Percentiles rank a stretch among this genome's conserved stretches.
These are phyloP conservation scores for Puccinia polysora DNA, from an alignment of 1,284 basidiomycete species.

Conservation along the genomic window DNA sequence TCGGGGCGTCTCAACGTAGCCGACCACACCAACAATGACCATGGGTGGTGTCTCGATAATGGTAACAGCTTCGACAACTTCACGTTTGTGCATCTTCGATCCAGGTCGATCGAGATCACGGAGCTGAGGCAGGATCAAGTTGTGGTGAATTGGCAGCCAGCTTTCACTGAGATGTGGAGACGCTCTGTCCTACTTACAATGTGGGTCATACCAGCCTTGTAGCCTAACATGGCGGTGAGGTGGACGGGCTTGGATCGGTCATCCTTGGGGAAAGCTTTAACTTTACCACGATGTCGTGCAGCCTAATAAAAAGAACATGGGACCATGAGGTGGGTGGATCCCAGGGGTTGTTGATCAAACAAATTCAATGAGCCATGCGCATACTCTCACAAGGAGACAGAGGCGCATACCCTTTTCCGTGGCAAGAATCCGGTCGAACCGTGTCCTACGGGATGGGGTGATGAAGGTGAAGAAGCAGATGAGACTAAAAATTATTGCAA, in stretches of 20 bases:
- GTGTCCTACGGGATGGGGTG: constrained; percentile 41
- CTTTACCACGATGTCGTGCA: constrained; percentile 92
- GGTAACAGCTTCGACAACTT: constrained; percentile 96
- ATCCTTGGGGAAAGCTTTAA: constrained; percentile 99
- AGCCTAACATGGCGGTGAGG: constrained; percentile 96
- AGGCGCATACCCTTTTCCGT: constrained; percentile 61
- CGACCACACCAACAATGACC: constrained; percentile 96
- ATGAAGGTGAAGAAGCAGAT: too few species aligned
- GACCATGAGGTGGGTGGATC: background rate
- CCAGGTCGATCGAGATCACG: constrained; percentile 98
- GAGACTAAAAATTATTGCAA: too few species aligned
- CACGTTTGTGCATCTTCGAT: constrained; percentile 99
- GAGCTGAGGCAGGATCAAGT: constrained; percentile 53
- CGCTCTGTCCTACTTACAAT: constrained; percentile 58
- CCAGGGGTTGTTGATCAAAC: constrained; percentile 19
- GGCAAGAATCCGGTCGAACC: constrained; percentile 59
- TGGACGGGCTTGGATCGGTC: constrained; percentile 99
- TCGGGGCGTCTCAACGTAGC: constrained; percentile 99
- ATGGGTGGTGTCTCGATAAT: constrained; percentile 96
- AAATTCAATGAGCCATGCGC: constrained; percentile 34
- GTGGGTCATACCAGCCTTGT: constrained; percentile 99
- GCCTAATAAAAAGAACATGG: constrained; percentile 58
- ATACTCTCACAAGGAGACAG: constrained; percentile 44
- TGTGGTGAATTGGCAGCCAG: background rate
- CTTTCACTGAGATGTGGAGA: too few species aligned